These are phyloP conservation scores for Dioszegia aurantiaca DNA, from an alignment of 768 basidiomycete species.

Conservation along the genomic window DNA sequence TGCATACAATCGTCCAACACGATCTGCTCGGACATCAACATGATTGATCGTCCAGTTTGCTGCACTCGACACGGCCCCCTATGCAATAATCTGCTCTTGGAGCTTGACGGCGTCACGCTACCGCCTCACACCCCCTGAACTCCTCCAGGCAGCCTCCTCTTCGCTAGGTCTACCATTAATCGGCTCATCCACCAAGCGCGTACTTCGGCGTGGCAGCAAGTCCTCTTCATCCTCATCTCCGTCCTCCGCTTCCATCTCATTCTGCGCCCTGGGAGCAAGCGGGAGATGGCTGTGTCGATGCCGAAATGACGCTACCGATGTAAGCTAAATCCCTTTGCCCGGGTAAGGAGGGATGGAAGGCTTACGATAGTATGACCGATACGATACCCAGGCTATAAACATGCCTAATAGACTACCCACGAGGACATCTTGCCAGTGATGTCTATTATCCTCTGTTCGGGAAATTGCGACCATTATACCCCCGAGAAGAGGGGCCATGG, in stretches of 20 bases:
- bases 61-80: too few relatives aligned
- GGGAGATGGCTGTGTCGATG: slow-evolving; percentile 48
- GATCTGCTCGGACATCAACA: too few relatives aligned
- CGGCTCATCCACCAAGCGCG: slow-evolving; percentile 15
- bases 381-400: slow-evolving; percentile 54
- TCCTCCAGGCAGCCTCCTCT: slow-evolving; percentile 22
- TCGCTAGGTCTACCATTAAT: slow-evolving; percentile 17
- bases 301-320: slow-evolving; percentile 34
- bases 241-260: slow-evolving; percentile 13
- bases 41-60: neutral
- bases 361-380: slow-evolving; percentile 50
- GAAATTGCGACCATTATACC: slow-evolving; percentile 61
- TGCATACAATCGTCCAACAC: too few relatives aligned
- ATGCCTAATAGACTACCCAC: slow-evolving; percentile 75
- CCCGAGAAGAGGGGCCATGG: slow-evolving; percentile 70
- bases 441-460: slow-evolving; percentile 87
- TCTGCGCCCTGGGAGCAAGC: slow-evolving; percentile 36
- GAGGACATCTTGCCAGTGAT: slow-evolving; percentile 89
- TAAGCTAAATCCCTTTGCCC: slow-evolving; percentile 15
- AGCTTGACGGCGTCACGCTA: too few relatives aligned
- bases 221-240: slow-evolving; percentile 14
- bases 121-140: slow-evolving; percentile 3
- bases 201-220: neutral
- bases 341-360: slow-evolving; percentile 2
- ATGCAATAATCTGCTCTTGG: too few relatives aligned